Evolutionary conservation across 1,284 basidiomycete species (phyloP), one percentile per base, ranked within the genome.

Genomic region (Tranzscheliella williamsii): DNA sequence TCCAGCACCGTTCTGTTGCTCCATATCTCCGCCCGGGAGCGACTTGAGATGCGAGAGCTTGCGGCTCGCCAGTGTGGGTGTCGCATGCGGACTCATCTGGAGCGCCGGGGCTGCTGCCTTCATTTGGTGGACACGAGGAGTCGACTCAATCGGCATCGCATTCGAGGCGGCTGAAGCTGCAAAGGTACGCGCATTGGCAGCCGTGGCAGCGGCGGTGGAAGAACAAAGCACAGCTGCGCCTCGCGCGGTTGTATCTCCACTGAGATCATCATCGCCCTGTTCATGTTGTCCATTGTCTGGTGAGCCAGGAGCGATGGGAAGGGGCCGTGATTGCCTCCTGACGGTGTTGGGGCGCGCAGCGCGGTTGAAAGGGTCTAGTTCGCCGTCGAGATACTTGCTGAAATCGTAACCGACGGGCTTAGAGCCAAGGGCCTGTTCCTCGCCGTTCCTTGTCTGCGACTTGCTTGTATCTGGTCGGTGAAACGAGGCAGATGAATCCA

Each of bases 291-390:
- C 33, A 16, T 17, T 29, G 3, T 26, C 30, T 26, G 22, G 49
- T n/a, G n/a, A n/a, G n/a, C n/a, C n/a, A n/a, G n/a, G n/a, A n/a
- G n/a, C n/a, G 4, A 31, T 53, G 4, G 60, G 49, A n/a, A 63
- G 45, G 3, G 60, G 60, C 35, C 60, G 44, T 7, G 60, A 63
- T 18, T 63, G 53, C 13, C 52, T 32, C 12, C 60, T 48, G 4
- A 38, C 40, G 13, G n/a, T 13, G n/a, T 63, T 53, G 16, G 44
- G 42, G 18, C 60, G 60, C 8, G 60, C 52, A 9, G 45, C 53
- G 16, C 53, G 53, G 33, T 63, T 63, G 49, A 63, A 63, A 15
- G 60, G 60, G 21, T 63, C 60, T 31, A 63, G 48, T 21, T 56
- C 60, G 24, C 53, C 45, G 16, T 63, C 53, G 24, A 63, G 53